These are phyloP conservation scores for Glycyrrhiza uralensis DNA, from an alignment of 306 rosid genomes.

Conservation along the genomic window DNA sequence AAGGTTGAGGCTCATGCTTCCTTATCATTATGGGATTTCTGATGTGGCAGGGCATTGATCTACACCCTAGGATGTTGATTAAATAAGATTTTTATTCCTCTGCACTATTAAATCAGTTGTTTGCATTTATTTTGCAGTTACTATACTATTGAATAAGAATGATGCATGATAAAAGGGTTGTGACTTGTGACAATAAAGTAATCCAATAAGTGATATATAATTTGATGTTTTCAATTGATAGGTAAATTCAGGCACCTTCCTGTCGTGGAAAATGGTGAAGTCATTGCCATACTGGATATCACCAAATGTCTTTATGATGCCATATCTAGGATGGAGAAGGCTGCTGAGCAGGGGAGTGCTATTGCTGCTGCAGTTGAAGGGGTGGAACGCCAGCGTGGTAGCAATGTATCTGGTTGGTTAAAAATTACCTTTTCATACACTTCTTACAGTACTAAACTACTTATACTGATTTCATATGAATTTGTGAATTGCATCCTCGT, in stretches of 20 bases:
- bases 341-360: conserved; percentile 87
- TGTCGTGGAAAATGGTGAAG: conserved; percentile 95
- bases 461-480: neutral
- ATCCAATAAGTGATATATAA: conserved; percentile 6
- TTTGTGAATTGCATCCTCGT: conserved; percentile 3
- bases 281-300: conserved; percentile 89
- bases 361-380: conserved; percentile 95
- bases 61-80: neutral
- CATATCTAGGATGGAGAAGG: conserved; percentile 89
- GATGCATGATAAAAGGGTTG: neutral
- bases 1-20: neutral
- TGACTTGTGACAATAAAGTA: too few relatives aligned
- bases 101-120: neutral
- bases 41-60: neutral
- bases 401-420: conserved; percentile 60
- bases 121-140: too few relatives aligned
- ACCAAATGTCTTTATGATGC: conserved; percentile 95
- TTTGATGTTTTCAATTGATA: conserved; percentile 31
- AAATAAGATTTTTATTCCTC: neutral
- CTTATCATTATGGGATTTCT: neutral
- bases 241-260: conserved; percentile 99
- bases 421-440: conserved; percentile 1
- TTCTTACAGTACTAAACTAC: neutral
- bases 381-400: conserved; percentile 78
- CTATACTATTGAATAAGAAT: conserved; percentile 13